Evolutionary conservation across 345 rosid species (phyloP).

Genomic region (Syzygium aromaticum): DNA sequence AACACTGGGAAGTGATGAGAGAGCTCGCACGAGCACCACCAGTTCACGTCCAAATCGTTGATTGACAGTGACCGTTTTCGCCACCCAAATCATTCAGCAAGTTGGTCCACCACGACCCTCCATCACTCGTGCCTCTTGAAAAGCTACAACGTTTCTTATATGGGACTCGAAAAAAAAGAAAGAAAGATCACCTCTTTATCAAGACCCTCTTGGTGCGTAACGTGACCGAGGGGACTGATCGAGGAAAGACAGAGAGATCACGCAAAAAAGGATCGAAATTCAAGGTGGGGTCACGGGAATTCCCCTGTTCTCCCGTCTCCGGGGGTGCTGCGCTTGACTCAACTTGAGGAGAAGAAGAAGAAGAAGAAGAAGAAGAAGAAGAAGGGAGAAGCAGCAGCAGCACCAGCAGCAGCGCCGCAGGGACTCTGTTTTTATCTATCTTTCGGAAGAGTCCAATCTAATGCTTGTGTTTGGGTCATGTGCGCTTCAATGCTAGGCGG

Average conservation of each 20-base stretch:
- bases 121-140: background rate
- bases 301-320: background rate
- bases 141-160: background rate
- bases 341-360: background rate
- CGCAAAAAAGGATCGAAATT: background rate
- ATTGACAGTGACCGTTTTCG: background rate
- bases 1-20: background rate
- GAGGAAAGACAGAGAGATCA: background rate
- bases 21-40: background rate
- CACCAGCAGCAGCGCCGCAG: background rate
- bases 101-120: background rate
- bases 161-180: background rate
- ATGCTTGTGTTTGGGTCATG: background rate
- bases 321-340: background rate
- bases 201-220: background rate
- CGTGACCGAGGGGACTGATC: background rate
- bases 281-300: background rate
- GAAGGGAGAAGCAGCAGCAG: background rate
- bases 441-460: background rate
- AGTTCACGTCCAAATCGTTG: background rate
- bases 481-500: background rate
- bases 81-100: background rate
- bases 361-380: background rate
- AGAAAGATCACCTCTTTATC: background rate
- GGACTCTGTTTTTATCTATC: background rate